Base-by-base conservation (phyloP, 1,284 basidiomycete genomes). In the Pseudozyma thailandica region DNA sequence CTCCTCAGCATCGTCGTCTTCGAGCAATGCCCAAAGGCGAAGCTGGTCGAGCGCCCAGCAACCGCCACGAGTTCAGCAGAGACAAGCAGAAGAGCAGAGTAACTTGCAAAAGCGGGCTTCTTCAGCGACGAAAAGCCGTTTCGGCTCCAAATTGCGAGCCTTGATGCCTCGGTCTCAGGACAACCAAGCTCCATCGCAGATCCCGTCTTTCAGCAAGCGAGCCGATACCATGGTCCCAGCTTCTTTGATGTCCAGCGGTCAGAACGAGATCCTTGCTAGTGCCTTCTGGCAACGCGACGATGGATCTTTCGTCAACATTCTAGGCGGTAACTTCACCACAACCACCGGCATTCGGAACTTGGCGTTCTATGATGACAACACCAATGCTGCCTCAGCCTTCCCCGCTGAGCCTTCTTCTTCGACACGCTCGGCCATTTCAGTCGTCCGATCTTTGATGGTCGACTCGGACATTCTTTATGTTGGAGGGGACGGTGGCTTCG, bases 251-350 rank as follows among this genome's bases (percentile, higher is more conserved):
- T 83, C 88, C 1, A 86, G 88, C 1, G 84, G 87, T 0, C 89
- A 91, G 1, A 92, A 93, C 1, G 89, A 93, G 28, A 89, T 97
- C 55, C 86, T 96, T 39, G 87, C 92, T 0, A 94, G 92, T 31
- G 88, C 88, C 2, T 98, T 94, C 85, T 98, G 92, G 92, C 90
- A 88, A 16, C 96, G 96, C 78, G 86, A 86, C 37, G 70, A 77
- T 30, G 74, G 69, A 46, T 60, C 47, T 10, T 78, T 71, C 41
- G 84, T 92, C 43, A 89, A 88, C 35, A 88, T 97, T 69, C 85
- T 98, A 48, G 94, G 93, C 35, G 94, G 94, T 46, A 94, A 95
- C 84, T 97, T 96, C 81, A 88, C 90, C 4, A 90, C 90, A 75
- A 77, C 86, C 3, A 49, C 75, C 27, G 81, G 87, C 7, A 75